Conservation (phyloP, 805 yeast species). For the Saturnispora halmiae region DNA sequence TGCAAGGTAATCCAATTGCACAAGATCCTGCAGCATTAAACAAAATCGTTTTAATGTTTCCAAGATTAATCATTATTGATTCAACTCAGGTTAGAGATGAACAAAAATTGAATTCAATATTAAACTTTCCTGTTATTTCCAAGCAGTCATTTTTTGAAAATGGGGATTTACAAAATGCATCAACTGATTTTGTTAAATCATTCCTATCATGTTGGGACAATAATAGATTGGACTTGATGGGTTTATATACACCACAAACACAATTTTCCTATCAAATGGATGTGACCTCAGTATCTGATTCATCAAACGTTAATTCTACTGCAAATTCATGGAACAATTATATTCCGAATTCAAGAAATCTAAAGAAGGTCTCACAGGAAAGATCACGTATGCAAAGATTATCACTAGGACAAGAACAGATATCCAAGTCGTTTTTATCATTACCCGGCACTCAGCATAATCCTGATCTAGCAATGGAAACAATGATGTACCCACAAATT, state of each 20-base stretch:
- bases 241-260: constrained; percentile 72
- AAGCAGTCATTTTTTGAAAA: constrained; percentile 77
- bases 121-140: constrained; percentile 44
- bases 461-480: constrained; percentile 66
- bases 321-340: constrained; percentile 53
- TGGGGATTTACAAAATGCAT: constrained; percentile 54
- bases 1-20: constrained; percentile 70
- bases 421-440: constrained; percentile 49
- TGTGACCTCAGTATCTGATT: constrained; percentile 39
- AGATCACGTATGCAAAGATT: constrained; percentile 51
- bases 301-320: constrained; percentile 15
- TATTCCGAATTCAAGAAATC: constrained; percentile 65
- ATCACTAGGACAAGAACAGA: constrained; percentile 59
- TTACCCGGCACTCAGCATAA: constrained; percentile 76
- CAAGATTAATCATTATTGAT: constrained; percentile 70
- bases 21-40: constrained; percentile 34
- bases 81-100: constrained; percentile 74
- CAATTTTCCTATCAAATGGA: constrained; percentile 78
- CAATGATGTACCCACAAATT: constrained; percentile 60
- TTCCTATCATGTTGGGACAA: constrained; percentile 77
- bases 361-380: constrained; percentile 49
- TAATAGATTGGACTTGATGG: constrained; percentile 58
- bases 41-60: constrained; percentile 66
- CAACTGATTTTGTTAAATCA: constrained; percentile 70
- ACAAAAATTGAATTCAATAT: constrained; percentile 40